Evolutionary conservation across 2,329 filamentous ascomycete genomes (phyloP).

Genomic region (Alternaria novae-zelandiae): DNA sequence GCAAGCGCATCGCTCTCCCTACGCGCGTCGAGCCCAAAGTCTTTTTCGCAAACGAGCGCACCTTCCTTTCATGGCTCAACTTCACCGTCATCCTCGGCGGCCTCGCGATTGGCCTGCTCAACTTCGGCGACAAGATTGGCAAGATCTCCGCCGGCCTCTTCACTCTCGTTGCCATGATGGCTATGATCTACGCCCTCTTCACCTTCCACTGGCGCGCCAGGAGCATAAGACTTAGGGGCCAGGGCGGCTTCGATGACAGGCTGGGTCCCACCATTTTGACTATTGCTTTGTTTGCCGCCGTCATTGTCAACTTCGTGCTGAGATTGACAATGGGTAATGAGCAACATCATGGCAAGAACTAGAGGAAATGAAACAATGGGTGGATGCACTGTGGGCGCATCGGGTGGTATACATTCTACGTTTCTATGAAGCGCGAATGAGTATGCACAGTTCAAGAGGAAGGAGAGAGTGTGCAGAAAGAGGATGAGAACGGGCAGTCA

Average conservation of each 20-base stretch:
- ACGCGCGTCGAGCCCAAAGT: slow-evolving; percentile 99
- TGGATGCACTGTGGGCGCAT: not conserved
- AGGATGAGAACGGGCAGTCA: not conserved
- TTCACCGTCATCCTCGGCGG: slow-evolving; percentile 98
- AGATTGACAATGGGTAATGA: slow-evolving; percentile 38
- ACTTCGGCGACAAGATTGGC: slow-evolving; percentile 94
- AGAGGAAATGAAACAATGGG: not conserved
- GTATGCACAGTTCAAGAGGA: not conserved
- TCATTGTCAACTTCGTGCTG: slow-evolving; percentile 95
- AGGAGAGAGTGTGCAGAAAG: not conserved
- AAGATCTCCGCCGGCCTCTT: slow-evolving; percentile 95
- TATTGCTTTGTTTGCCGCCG: slow-evolving; percentile 81
- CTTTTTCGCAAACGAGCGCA: slow-evolving; percentile 99
- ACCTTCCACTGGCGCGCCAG: slow-evolving; percentile 98
- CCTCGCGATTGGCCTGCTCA: slow-evolving; percentile 93
- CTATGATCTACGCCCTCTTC: slow-evolving; percentile 92
- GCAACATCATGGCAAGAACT: slow-evolving; percentile 10
- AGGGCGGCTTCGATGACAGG: slow-evolving; percentile 95
- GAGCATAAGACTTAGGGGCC: slow-evolving; percentile 87
- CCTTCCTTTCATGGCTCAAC: slow-evolving; percentile 99
- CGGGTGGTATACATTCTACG: not conserved
- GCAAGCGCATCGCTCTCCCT: slow-evolving; percentile 97
- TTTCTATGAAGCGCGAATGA: not conserved
- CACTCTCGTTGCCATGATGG: slow-evolving; percentile 90
- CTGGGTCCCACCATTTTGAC: slow-evolving; percentile 92